Percentiles rank a stretch among this genome's conserved stretches.
phyloP scores from a whole-genome alignment of 768 basidiomycete genomes.

The Solioccasus polychromus region DNA sequence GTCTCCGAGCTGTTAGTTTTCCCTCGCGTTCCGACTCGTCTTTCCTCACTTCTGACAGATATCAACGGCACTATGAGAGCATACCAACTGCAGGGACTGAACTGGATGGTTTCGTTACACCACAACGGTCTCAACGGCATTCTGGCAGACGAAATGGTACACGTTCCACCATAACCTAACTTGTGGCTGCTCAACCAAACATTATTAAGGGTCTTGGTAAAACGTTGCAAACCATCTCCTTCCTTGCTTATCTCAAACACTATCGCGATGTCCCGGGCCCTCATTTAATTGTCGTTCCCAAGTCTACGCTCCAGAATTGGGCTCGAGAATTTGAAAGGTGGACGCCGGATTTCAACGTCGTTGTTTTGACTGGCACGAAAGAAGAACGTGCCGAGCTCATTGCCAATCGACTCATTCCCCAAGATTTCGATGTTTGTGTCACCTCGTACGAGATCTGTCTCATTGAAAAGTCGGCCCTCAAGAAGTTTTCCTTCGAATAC shows the following conservation, averaged over 20 bases:
- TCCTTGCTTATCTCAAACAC: conserved; percentile 92
- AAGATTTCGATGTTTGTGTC: conserved; percentile 91
- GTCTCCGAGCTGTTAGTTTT: conserved; percentile 75
- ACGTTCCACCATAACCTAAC: conserved; percentile 8
- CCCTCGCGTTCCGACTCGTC: neutral
- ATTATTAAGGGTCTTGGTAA: conserved; percentile 88
- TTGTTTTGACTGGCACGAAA: conserved; percentile 81
- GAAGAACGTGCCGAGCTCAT: conserved; percentile 88
- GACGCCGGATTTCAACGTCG: conserved; percentile 84
- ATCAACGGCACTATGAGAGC: conserved; percentile 88
- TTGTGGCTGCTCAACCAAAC: conserved; percentile 2
- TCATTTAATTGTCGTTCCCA: conserved; percentile 97
- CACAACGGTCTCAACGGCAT: conserved; percentile 98
- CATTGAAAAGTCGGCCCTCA: conserved; percentile 88
- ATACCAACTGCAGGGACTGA: conserved; percentile 94
- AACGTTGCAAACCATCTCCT: conserved; percentile 96
- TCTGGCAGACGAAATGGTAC: conserved; percentile 93
- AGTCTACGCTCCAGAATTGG: conserved; percentile 98
- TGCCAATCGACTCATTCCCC: conserved; percentile 70
- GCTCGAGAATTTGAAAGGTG: conserved; percentile 86
- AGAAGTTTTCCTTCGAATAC: conserved; percentile 96
- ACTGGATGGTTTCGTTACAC: conserved; percentile 96
- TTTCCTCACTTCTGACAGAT: conserved; percentile 44
- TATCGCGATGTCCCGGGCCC: conserved; percentile 74
- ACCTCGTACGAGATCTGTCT: conserved; percentile 97